Conservation (phyloP, 768 basidiomycete genomes). For the Rhizopogon vulgaris region DNA sequence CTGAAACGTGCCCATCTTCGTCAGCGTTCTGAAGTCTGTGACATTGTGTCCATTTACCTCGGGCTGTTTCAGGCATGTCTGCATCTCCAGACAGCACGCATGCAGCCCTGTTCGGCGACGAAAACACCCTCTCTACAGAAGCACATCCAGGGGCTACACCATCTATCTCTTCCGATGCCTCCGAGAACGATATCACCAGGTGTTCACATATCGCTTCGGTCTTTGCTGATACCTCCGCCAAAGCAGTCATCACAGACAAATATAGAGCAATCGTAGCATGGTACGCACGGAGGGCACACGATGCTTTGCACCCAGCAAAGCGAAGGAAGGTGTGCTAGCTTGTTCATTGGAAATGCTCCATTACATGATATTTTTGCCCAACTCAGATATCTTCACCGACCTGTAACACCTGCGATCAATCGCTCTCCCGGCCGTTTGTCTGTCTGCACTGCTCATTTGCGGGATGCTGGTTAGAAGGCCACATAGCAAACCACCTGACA, state of each 20-base stretch:
- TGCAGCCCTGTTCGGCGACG: conserved; percentile 24
- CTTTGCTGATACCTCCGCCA: conserved; percentile 28
- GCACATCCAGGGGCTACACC: conserved; percentile 7
- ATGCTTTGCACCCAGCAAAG: conserved; percentile 44
- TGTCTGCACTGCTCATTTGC: conserved; percentile 68
- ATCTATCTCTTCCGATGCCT: conserved; percentile 8
- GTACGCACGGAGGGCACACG: conserved; percentile 42
- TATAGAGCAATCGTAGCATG: conserved; percentile 52
- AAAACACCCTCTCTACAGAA: conserved; percentile 9
- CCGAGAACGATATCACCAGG: conserved; percentile 3
- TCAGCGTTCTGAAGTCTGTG: neutral
- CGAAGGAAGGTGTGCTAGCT: conserved; percentile 52
- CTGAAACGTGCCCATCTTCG: neutral
- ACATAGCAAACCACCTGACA: conserved; percentile 52
- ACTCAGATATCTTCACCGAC: conserved; percentile 49
- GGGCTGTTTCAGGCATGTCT: conserved; percentile 15
- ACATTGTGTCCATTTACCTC: neutral
- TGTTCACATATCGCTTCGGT: conserved; percentile 38
- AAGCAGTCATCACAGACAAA: conserved; percentile 33
- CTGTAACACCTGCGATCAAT: conserved; percentile 53
- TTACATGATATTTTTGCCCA: neutral
- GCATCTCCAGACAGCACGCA: conserved; percentile 24
- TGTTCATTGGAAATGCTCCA: neutral
- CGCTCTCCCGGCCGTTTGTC: conserved; percentile 59
- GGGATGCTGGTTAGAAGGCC: conserved; percentile 64